phyloP scores from a whole-genome alignment of 306 rosid species.

The Citrullus amarus region DNA sequence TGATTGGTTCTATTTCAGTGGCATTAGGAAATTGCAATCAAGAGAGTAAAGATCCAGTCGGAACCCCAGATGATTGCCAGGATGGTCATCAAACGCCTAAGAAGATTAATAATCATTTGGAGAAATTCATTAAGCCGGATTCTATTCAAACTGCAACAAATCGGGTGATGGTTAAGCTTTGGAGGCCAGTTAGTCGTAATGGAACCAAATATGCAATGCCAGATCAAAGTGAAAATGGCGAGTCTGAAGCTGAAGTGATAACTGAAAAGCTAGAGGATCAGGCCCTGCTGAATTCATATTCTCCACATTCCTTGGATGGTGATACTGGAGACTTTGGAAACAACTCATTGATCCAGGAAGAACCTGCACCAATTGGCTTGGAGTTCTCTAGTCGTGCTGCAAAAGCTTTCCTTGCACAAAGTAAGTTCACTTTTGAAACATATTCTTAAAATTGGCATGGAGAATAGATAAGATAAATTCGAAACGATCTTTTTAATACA shows the following conservation, averaged over 20 bases:
- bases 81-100: slow-evolving; percentile 28
- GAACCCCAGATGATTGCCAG: slow-evolving; percentile 22
- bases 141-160: slow-evolving; percentile 21
- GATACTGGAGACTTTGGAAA: slow-evolving; percentile 13
- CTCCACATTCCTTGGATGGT: slow-evolving; percentile 23
- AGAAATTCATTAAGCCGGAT: slow-evolving; percentile 36
- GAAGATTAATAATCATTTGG: slow-evolving; percentile 22
- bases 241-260: slow-evolving; percentile 21
- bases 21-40: slow-evolving; percentile 33
- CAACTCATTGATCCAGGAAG: slow-evolving; percentile 12
- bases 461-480: too few species aligned
- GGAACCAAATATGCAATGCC: slow-evolving; percentile 25
- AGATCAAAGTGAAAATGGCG: slow-evolving; percentile 28
- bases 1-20: slow-evolving; percentile 77
- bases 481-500: too few species aligned
- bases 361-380: slow-evolving; percentile 9
- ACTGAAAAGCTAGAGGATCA: slow-evolving; percentile 22
- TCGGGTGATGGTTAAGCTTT: slow-evolving; percentile 28
- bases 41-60: slow-evolving; percentile 22
- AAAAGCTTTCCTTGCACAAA: slow-evolving; percentile 50
- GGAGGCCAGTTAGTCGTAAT: slow-evolving; percentile 46
- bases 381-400: slow-evolving; percentile 28
- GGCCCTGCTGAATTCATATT: slow-evolving; percentile 16
- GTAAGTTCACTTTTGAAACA: slow-evolving; percentile 24
- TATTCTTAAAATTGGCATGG: too few species aligned